Evolutionary conservation across 352 stramenopile species (phyloP).

Genomic region (Pythium scleroteichum): DNA sequence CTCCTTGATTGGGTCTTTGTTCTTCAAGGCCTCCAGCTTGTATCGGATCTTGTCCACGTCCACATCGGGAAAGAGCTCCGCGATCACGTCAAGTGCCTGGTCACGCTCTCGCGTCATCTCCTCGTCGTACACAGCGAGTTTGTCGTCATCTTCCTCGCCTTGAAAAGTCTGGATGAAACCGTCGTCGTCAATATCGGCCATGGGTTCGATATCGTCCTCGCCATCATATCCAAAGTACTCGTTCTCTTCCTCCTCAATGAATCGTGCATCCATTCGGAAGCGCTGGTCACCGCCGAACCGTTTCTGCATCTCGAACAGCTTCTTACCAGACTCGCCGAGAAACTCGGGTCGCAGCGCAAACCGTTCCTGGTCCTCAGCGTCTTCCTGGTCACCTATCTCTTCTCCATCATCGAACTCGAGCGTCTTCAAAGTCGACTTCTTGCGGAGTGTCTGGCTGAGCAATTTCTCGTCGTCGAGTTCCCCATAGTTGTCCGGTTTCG

Average conservation of each 20-base stretch:
- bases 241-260: slow-evolving; percentile 68
- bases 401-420: slow-evolving; percentile 48
- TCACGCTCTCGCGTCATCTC: slow-evolving; percentile 59
- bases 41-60: slow-evolving; percentile 67
- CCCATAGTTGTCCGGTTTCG: slow-evolving; percentile 17
- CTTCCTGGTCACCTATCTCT: slow-evolving; percentile 30
- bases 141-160: slow-evolving; percentile 38
- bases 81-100: slow-evolving; percentile 50
- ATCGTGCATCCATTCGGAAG: slow-evolving; percentile 76
- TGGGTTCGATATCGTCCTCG: slow-evolving; percentile 24
- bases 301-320: slow-evolving; percentile 84
- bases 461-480: slow-evolving; percentile 30
- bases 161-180: slow-evolving; percentile 49
- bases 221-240: slow-evolving; percentile 40
- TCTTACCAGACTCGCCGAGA: slow-evolving; percentile 61
- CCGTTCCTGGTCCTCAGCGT: slow-evolving; percentile 29
- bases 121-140: slow-evolving; percentile 35
- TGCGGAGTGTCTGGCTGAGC: slow-evolving; percentile 1
- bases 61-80: slow-evolving; percentile 63
- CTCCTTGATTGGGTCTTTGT: slow-evolving; percentile 69
- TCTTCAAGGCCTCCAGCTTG: slow-evolving; percentile 40
- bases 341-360: slow-evolving; percentile 78
- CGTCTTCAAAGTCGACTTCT: slow-evolving; percentile 28
- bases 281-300: slow-evolving; percentile 74
- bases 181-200: slow-evolving; percentile 25